These are phyloP conservation scores for Pestalotiopsis sp. DNA, from an alignment of 2,329 filamentous ascomycete species.

Conservation along the genomic window DNA sequence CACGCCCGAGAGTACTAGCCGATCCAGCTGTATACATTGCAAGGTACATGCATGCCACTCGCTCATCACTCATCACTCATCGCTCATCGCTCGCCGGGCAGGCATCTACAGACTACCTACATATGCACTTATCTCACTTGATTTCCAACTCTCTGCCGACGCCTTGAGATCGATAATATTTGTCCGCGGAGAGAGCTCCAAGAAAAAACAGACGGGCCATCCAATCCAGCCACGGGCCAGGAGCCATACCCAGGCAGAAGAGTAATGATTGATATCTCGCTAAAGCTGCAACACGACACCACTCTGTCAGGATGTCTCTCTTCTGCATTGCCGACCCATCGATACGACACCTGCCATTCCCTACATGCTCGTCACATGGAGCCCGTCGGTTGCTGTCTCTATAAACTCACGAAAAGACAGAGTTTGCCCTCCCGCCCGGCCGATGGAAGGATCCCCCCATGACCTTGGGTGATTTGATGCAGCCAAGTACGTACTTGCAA, in stretches of 20 bases:
- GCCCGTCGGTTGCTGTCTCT: background rate
- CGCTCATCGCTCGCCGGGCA: background rate
- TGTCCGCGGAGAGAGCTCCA: background rate
- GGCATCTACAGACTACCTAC: background rate
- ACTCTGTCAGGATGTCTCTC: background rate
- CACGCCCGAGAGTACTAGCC: background rate
- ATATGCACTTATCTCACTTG: background rate
- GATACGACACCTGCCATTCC: background rate
- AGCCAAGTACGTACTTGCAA: no score
- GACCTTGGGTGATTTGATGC: no score
- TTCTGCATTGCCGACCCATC: background rate
- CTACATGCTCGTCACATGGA: background rate
- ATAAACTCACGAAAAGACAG: background rate
- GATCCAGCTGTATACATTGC: background rate
- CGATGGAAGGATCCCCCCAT: background rate
- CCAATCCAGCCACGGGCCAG: no score
- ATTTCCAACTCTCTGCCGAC: background rate
- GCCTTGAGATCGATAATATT: background rate
- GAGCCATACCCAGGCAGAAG: background rate
- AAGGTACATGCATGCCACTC: background rate
- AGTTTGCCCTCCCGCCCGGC: background rate
- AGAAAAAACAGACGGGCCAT: background rate
- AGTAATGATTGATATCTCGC: background rate
- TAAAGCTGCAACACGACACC: background rate
- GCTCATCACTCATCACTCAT: background rate